These are phyloP conservation scores for Lenwebbia sp. DNA, from an alignment of 345 rosid species.

Conservation along the genomic window DNA sequence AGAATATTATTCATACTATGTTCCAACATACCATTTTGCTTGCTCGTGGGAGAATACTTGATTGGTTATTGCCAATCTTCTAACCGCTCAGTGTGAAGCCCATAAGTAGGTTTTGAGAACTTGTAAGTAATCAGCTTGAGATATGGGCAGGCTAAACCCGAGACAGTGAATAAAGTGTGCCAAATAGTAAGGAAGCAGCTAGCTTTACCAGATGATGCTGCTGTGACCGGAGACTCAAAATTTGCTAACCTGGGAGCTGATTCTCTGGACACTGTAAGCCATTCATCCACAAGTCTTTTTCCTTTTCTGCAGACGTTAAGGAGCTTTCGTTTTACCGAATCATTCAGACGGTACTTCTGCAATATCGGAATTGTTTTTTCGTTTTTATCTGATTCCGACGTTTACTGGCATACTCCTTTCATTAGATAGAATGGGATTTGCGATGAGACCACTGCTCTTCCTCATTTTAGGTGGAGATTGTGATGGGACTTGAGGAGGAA, in stretches of 20 bases:
- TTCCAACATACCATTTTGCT: neutral
- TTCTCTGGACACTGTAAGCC: slow-evolving; percentile 40
- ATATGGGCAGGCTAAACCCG: slow-evolving; percentile 25
- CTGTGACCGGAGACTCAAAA: slow-evolving; percentile 32
- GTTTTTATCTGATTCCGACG: neutral
- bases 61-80: neutral
- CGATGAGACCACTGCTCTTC: neutral
- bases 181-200: slow-evolving; percentile 38
- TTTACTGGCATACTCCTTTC: neutral
- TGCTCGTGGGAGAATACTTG: neutral
- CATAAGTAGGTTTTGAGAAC: neutral
- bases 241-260: slow-evolving; percentile 38
- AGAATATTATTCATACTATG: neutral
- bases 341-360: neutral
- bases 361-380: neutral
- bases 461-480: slow-evolving; percentile 51
- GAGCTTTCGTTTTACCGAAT: neutral
- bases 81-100: neutral
- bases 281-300: neutral
- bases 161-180: slow-evolving; percentile 29
- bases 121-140: neutral
- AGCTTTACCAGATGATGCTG: slow-evolving; percentile 22
- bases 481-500: slow-evolving; percentile 67
- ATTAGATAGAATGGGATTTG: neutral
- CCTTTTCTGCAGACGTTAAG: neutral